Evolutionary conservation across 352 stramenopile species (phyloP).

Genomic region (Pythium dissotocum): DNA sequence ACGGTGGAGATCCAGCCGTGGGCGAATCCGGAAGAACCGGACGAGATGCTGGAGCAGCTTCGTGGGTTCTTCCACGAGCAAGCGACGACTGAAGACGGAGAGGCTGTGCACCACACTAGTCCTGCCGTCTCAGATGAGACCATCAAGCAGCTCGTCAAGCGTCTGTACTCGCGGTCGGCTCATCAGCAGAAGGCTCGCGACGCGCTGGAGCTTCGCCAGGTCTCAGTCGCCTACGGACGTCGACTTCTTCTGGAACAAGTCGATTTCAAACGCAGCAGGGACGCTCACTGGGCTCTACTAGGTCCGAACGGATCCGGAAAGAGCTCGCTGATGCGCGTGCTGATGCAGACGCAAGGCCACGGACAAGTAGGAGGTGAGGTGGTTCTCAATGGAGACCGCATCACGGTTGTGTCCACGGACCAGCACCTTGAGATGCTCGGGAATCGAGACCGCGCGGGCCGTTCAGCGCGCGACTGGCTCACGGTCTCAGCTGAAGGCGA

Average conservation of each 20-base stretch:
- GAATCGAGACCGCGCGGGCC: slow-evolving; percentile 8
- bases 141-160: slow-evolving; percentile 31
- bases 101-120: neutral
- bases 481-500: slow-evolving; percentile 8
- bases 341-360: slow-evolving; percentile 62
- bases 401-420: slow-evolving; percentile 87
- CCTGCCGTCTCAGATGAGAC: neutral
- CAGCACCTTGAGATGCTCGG: slow-evolving; percentile 83
- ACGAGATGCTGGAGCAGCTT: slow-evolving; percentile 14
- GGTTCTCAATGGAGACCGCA: slow-evolving; percentile 31
- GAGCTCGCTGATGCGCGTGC: slow-evolving; percentile 71
- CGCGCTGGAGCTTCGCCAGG: slow-evolving; percentile 42
- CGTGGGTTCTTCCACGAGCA: slow-evolving; percentile 10
- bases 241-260: slow-evolving; percentile 53
- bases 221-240: slow-evolving; percentile 62
- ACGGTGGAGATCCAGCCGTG: slow-evolving; percentile 44
- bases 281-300: slow-evolving; percentile 70
- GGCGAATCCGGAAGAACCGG: slow-evolving; percentile 16
- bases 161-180: slow-evolving; percentile 38
- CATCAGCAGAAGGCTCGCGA: neutral
- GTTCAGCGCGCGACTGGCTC: slow-evolving; percentile 8
- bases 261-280: slow-evolving; percentile 45
- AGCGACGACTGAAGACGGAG: neutral
- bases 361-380: slow-evolving; percentile 49
- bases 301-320: slow-evolving; percentile 79